phyloP scores from a whole-genome alignment of 768 basidiomycete species.

The Hypholoma fasciculare region DNA sequence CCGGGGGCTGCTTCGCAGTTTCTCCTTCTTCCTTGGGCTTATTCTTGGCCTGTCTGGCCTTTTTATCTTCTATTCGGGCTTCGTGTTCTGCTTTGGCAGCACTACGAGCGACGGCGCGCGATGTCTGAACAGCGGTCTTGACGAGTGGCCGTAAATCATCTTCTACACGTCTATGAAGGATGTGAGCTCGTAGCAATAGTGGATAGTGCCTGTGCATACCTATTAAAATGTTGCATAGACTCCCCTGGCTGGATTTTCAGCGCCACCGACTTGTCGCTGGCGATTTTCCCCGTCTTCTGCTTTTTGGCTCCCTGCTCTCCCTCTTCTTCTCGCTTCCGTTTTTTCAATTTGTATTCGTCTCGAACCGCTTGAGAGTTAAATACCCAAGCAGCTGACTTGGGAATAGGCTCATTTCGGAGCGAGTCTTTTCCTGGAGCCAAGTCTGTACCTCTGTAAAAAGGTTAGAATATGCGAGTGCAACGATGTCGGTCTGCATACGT shows the following conservation, averaged over 20 bases:
- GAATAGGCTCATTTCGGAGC: conserved; percentile 57
- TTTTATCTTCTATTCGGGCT: conserved; percentile 23
- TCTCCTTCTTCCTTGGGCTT: conserved; percentile 14
- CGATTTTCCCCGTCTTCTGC: conserved; percentile 26
- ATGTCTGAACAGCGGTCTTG: conserved; percentile 57
- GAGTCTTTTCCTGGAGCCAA: conserved; percentile 44
- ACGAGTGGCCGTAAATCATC: conserved; percentile 66
- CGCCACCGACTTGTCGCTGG: conserved; percentile 16
- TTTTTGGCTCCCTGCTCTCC: conserved; percentile 27
- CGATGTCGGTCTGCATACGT: conserved; percentile 34
- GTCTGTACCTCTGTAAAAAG: conserved; percentile 44
- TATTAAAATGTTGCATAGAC: conserved; percentile 74
- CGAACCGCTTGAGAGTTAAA: conserved; percentile 63
- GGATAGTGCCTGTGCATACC: conserved; percentile 39
- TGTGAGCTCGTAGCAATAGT: background rate
- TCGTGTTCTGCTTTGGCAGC: conserved; percentile 38
- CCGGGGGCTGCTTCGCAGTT: conserved; percentile 12
- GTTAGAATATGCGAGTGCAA: background rate
- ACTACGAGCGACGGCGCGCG: conserved; percentile 51
- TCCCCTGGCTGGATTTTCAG: conserved; percentile 65
- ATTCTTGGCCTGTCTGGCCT: conserved; percentile 20
- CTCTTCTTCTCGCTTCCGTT: conserved; percentile 36
- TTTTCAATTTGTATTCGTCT: conserved; percentile 52
- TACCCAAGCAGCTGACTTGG: conserved; percentile 67
- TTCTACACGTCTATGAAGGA: conserved; percentile 64